Evolutionary conservation across 331 rosid species (phyloP), one percentile per base, ranked within the genome.

Genomic region (Pyracantha coccinea): DNA sequence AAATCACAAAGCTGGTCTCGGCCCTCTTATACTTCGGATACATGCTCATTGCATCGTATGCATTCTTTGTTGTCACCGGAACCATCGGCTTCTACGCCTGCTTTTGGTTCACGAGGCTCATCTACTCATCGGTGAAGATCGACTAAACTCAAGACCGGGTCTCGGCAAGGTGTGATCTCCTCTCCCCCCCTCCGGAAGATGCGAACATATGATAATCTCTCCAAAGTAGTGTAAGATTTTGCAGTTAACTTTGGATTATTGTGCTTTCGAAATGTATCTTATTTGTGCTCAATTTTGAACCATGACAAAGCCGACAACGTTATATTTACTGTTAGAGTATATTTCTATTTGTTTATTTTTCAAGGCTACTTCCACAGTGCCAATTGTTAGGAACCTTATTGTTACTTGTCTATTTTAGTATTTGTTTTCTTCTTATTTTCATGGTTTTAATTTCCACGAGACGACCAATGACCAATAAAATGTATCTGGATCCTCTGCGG

Each of bases 91-190:
- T 94, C 82, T 94, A 87, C 47, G 92, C 99, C 0, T 92, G 99
- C 89, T 90, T 90, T 73, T 94, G 96, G 97, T 94, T 94, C 90
- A 91, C 97, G 5, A 86, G 97, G 83, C 96, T 92, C 78, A 94
- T 94, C 85, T 94, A 94, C 96, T 94, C 99, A 12, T 94, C 99
- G 1, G 97, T 94, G 80, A 94, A 94, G 77, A 90, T 92, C n/a
- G 97, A 94, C 84, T 94, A 31, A 68, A 74, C 14, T 81, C 75
- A 1, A 20, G 13, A 35, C 25, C 33, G 60, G 82, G 62, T 5
- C 58, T 52, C 8, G 21, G 72, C 29, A 29, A 33, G 38, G 62
- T 11, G 31, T 8, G 66, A 25, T 68, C 29, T 62, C 19, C n/a
- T 29, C 17, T 29, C n/a, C 38, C 28, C 24, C 41, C 15, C 68